Percentiles rank a stretch among this genome's conserved stretches.
Conservation (phyloP, 768 basidiomycete species). For the Chalciporus sphaerocephalus region DNA sequence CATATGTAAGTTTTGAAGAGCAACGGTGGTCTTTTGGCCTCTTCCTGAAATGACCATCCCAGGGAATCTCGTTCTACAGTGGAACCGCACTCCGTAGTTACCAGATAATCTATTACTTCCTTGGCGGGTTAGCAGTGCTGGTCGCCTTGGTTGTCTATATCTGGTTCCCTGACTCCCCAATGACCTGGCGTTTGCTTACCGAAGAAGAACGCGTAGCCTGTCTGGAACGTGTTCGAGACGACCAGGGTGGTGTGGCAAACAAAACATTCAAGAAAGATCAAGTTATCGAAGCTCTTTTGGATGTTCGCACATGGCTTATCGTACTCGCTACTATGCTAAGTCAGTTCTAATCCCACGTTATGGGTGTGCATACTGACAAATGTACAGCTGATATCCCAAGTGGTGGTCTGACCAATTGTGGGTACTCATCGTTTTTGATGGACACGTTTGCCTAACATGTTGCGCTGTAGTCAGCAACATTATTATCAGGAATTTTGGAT, state of each 20-base stretch:
- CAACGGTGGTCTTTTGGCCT: not conserved
- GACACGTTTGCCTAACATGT: not conserved
- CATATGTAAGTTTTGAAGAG: slow-evolving; percentile 24
- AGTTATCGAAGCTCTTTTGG: slow-evolving; percentile 21
- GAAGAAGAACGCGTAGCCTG: slow-evolving; percentile 37
- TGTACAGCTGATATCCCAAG: slow-evolving; percentile 19
- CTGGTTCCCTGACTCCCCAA: slow-evolving; percentile 39
- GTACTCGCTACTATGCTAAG: slow-evolving; percentile 25
- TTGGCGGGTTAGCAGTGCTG: slow-evolving; percentile 37
- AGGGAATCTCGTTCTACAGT: slow-evolving; percentile 34
- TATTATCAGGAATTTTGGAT: slow-evolving; percentile 22
- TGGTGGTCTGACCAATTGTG: slow-evolving; percentile 19
- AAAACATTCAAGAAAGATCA: slow-evolving; percentile 27
- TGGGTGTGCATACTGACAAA: not conserved
- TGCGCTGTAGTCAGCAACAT: slow-evolving; percentile 16
- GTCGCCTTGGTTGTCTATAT: slow-evolving; percentile 33
- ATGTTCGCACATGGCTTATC: slow-evolving; percentile 28
- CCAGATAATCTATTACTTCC: slow-evolving; percentile 37
- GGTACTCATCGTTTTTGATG: slow-evolving; percentile 1
- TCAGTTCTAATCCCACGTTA: not conserved
- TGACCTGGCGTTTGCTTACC: slow-evolving; percentile 34
- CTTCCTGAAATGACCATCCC: not conserved
- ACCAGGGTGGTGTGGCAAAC: slow-evolving; percentile 30
- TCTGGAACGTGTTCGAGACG: slow-evolving; percentile 38
- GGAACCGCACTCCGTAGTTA: slow-evolving; percentile 31